phyloP scores from a whole-genome alignment of 768 basidiomycete genomes.

The Trametes maxima region DNA sequence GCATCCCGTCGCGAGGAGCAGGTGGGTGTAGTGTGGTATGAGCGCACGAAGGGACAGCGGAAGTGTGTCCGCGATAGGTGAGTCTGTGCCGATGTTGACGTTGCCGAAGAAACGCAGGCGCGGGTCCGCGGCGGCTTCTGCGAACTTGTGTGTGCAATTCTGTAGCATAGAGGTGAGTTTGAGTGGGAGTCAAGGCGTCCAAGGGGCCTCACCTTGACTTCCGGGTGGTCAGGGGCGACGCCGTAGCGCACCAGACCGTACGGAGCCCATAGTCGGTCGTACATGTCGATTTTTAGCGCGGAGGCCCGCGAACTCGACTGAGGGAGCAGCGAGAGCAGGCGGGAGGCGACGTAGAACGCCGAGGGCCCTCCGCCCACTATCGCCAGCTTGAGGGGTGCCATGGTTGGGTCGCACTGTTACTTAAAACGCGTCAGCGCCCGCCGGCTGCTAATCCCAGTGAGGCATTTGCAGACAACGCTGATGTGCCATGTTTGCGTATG shows the following conservation, averaged over 20 bases:
- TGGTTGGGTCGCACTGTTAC: neutral
- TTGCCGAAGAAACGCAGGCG: slow-evolving; percentile 93
- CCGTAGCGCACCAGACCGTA: slow-evolving; percentile 95
- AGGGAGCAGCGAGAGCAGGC: slow-evolving; percentile 70
- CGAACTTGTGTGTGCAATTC: slow-evolving; percentile 98
- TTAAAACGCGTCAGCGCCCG: too few species aligned
- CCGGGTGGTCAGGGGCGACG: slow-evolving; percentile 97
- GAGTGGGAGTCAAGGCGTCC: neutral
- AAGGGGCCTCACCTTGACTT: slow-evolving; percentile 75
- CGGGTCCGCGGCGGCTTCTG: slow-evolving; percentile 72
- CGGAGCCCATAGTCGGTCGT: slow-evolving; percentile 91
- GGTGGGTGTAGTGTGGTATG: slow-evolving; percentile 75
- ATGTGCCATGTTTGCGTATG: too few species aligned
- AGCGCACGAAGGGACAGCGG: slow-evolving; percentile 63
- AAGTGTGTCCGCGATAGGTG: slow-evolving; percentile 54
- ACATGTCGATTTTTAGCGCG: slow-evolving; percentile 74
- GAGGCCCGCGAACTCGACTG: slow-evolving; percentile 37
- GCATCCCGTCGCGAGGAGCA: slow-evolving; percentile 88
- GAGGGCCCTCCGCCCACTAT: slow-evolving; percentile 95
- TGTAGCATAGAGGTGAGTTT: slow-evolving; percentile 33
- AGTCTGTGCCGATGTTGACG: slow-evolving; percentile 55
- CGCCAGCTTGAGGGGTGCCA: slow-evolving; percentile 67
- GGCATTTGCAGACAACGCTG: neutral
- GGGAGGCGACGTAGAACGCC: slow-evolving; percentile 92
- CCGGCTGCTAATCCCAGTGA: neutral